A percentile compares a stretch with the other conserved stretches of the same genome.
These are phyloP conservation scores for Andrographis paniculata DNA, from an alignment of 305 asterid species.

Conservation along the genomic window DNA sequence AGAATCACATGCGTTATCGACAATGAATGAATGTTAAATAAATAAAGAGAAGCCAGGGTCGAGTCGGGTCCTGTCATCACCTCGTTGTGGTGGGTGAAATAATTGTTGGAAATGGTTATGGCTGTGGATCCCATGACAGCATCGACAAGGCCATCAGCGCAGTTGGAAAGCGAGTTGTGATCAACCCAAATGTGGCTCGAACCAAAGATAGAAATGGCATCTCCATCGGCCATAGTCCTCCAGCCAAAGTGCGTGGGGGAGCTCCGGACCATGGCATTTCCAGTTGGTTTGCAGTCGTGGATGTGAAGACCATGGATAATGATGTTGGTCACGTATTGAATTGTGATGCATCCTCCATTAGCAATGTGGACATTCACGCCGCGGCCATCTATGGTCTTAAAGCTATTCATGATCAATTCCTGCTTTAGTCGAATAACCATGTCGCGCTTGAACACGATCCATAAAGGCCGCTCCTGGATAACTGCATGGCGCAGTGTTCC, in stretches of 20 bases:
- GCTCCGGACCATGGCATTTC: constrained; percentile 69
- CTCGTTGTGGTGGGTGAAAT: constrained; percentile 65
- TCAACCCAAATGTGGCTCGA: constrained; percentile 65
- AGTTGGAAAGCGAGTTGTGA: constrained; percentile 55
- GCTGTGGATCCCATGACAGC: constrained; percentile 76
- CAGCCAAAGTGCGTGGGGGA: constrained; percentile 62
- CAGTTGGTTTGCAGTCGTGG: constrained; percentile 62
- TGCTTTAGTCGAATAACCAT: no score
- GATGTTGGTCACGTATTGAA: constrained; percentile 48
- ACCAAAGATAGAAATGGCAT: no score
- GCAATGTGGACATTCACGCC: constrained; percentile 61
- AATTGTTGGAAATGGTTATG: constrained; percentile 60
- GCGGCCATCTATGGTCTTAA: constrained; percentile 65
- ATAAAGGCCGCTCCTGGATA: constrained; percentile 52
- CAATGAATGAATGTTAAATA: no score
- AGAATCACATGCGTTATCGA: not conserved
- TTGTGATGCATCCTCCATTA: constrained; percentile 51
- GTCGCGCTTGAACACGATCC: no score
- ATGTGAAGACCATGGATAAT: constrained; percentile 58
- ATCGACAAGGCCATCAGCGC: constrained; percentile 74
- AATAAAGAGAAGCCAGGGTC: no score
- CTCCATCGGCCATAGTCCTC: constrained; percentile 79
- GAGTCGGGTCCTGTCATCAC: no score
- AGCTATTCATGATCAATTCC: no score
- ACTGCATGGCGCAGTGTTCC: constrained; percentile 68